Base-by-base conservation (phyloP, 139 green algal species). In the Dunaliella primolecta region DNA sequence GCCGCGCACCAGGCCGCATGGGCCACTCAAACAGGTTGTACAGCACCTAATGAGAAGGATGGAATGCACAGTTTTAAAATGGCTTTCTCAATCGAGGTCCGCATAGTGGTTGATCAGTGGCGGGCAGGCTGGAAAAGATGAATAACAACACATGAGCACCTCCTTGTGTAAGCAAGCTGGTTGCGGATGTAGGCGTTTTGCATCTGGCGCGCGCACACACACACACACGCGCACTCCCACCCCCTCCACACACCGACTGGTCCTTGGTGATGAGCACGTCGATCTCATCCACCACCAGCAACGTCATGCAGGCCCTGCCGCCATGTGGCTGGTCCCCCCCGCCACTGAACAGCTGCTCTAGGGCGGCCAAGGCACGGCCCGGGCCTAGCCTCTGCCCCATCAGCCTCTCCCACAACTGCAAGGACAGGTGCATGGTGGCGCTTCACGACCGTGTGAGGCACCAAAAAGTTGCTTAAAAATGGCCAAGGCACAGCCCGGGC, bases 21-120 rank as follows among this genome's bases (percentile, higher is more conserved):
- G 95, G 95, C 97, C 97, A 99, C 77, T 99, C 95, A 86, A 99
- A 99, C 84, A 99, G 87, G 89, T 99, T 99, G 93, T 99, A 99
- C 80, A 99, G 93, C 86, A 98, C 95, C 87, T 95, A 87, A 15
- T 75, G 24, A 32, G 11, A 32, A 34, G 81, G 32, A 36, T 11
- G 82, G 85, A 37, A 3, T 71, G 37, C 34, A n/a, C 78, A 82
- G 33, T 20, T 15, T n/a, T n/a, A n/a, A n/a, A n/a, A n/a, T n/a
- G n/a, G n/a, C n/a, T n/a, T n/a, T n/a, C n/a, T n/a, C n/a, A n/a
- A n/a, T n/a, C n/a, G n/a, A n/a, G n/a, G n/a, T n/a, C n/a, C n/a
- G n/a, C n/a, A n/a, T n/a, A n/a, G n/a, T n/a, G n/a, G n/a, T n/a
- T n/a, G n/a, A n/a, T n/a, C n/a, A n/a, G n/a, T n/a, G n/a, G n/a